A percentile compares a stretch with the other conserved stretches of the same genome.
These are phyloP conservation scores for Aaosphaeria arxii DNA, from an alignment of 2,329 filamentous ascomycete species.

Conservation along the genomic window DNA sequence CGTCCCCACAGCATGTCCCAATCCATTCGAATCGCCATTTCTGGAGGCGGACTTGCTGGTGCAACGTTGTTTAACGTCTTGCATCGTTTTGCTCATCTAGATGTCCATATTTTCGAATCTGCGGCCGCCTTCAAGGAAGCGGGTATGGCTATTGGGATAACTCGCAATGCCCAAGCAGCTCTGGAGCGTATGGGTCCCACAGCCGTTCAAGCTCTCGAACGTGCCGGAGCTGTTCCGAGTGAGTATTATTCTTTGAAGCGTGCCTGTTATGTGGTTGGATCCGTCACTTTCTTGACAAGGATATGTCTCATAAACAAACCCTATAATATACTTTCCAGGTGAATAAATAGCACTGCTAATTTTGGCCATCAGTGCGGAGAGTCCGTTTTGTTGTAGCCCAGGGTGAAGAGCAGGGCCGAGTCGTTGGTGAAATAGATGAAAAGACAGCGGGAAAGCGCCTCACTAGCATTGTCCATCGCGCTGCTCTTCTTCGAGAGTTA, in stretches of 20 bases:
- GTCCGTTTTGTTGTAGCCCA: neutral
- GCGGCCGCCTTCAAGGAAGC: conserved; percentile 26
- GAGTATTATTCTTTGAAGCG: neutral
- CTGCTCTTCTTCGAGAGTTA: neutral
- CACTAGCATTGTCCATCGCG: neutral
- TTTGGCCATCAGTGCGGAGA: neutral
- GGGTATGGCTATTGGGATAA: conserved; percentile 38
- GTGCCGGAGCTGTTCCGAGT: conserved; percentile 1
- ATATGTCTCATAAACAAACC: too few species aligned
- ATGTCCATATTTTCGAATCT: conserved; percentile 36
- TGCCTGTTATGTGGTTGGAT: too few species aligned
- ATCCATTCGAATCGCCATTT: conserved; percentile 2
- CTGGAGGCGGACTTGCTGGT: conserved; percentile 40
- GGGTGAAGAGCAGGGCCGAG: neutral
- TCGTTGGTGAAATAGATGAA: neutral
- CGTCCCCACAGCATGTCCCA: neutral
- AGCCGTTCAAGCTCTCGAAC: neutral
- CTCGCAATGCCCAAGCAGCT: conserved; percentile 27
- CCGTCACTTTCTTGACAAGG: too few species aligned
- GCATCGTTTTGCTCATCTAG: conserved; percentile 26
- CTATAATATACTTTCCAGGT: too few species aligned
- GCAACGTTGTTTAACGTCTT: conserved; percentile 36
- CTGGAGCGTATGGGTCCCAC: neutral
- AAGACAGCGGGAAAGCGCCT: neutral
- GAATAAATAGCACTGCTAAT: too few species aligned